Percentiles rank a stretch among this genome's conserved stretches.
These are phyloP conservation scores for Akanthomyces dipterigenus DNA, from an alignment of 2,329 filamentous ascomycete species.

Conservation along the genomic window DNA sequence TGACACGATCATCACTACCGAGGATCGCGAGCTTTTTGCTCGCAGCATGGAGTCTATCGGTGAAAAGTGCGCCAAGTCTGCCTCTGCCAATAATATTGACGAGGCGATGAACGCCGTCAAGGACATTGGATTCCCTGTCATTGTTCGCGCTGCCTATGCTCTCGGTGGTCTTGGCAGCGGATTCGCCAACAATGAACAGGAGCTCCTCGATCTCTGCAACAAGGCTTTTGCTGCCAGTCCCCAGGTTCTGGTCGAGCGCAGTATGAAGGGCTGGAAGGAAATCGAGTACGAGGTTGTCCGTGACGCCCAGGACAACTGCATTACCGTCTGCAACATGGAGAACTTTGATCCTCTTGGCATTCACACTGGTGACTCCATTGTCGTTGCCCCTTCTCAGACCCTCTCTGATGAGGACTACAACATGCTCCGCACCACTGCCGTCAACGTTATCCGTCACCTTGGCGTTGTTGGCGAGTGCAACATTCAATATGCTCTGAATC, in stretches of 20 bases:
- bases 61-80: constrained; percentile 96
- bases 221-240: constrained; percentile 94
- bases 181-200: constrained; percentile 80
- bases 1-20: constrained; percentile 96
- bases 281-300: constrained; percentile 98
- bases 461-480: constrained; percentile 98
- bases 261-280: constrained; percentile 99
- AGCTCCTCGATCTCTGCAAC: constrained; percentile 82
- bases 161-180: constrained; percentile 92
- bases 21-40: constrained; percentile 95
- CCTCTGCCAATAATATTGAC: constrained; percentile 79
- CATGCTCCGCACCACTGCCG: constrained; percentile 93
- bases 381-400: constrained; percentile 94
- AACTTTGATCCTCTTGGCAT: constrained; percentile 98
- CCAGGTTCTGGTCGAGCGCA: constrained; percentile 92
- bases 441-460: constrained; percentile 94
- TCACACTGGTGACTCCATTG: constrained; percentile 96
- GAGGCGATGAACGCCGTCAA: constrained; percentile 86
- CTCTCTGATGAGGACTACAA: constrained; percentile 98
- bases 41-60: constrained; percentile 97
- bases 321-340: constrained; percentile 99
- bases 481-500: constrained; percentile 96
- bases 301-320: constrained; percentile 94
- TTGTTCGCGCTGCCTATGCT: constrained; percentile 92
- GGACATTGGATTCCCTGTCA: constrained; percentile 91